Evolutionary conservation across 495 filamentous ascomycete species (phyloP), one percentile per base, ranked within the genome.

Genomic region (Neurospora sp.): DNA sequence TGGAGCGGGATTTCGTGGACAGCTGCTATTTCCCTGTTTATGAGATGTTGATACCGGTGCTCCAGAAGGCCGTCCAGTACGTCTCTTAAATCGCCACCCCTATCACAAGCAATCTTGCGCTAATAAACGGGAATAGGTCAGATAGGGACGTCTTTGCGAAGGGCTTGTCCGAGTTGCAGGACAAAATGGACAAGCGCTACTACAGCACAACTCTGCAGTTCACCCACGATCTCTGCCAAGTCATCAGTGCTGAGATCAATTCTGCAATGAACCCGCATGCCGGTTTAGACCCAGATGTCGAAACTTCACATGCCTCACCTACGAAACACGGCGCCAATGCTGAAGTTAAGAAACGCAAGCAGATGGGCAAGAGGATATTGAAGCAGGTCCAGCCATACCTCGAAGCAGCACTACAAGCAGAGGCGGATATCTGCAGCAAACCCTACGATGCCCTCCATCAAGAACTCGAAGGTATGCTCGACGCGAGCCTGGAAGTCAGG

Each of bases 1-100:
- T 92, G 73, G 87, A 97, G 76, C 89, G 88, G 72, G 89, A 88
- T 70, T 88, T 95, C 75, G 87, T 98, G 16, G 93, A 98, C 79
- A 91, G 85, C 35, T 90, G 97, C 73, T 98, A 97, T 80, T 97
- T 98, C 76, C 96, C 96, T 8, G 89, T 96, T 16, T 86, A 90
- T 76, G 90, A 90, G 73, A 83, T 97, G 44, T 86, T 99, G 8
- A 89, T 88, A 81, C 92, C 92, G 3, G 89, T 97, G 35, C 83
- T 97, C 71, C 91, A 97, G 69, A 94, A 91, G 80, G 94, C 93
- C 39, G 79, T 84, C 69, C 77, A 75, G 86, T 93, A 87, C 88
- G 91, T 86, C 75, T 20, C 54, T 40, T n/a, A 14, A 35, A n/a
- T 11, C 5, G 40, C 42, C 23, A 74, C 6, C 39, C 16, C 10